A percentile compares a stretch with the other conserved stretches of the same genome.
Evolutionary conservation across 2,329 filamentous ascomycete genomes (phyloP).

Genomic region (Colletotrichum sp.): DNA sequence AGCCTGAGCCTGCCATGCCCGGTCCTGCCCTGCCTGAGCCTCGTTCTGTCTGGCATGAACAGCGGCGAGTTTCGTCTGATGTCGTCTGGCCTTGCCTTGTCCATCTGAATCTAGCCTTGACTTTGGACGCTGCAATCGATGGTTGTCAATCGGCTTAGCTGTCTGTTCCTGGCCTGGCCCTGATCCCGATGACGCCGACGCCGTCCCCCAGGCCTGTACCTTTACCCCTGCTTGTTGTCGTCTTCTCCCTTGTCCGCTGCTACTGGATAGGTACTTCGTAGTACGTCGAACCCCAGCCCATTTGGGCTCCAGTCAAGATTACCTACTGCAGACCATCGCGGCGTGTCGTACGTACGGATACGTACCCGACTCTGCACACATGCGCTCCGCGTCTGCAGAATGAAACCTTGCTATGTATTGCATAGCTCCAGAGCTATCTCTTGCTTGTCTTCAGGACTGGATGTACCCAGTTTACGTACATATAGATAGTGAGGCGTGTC

Average conservation of each 20-base stretch:
- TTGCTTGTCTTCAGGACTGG: not conserved
- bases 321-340: not conserved
- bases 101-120: not conserved
- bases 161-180: not conserved
- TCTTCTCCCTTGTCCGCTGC: not conserved
- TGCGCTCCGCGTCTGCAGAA: not conserved
- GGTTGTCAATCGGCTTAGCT: not conserved
- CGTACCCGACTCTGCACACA: not conserved
- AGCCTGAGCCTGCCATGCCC: not conserved
- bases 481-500: not conserved
- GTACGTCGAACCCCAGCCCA: not conserved
- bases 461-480: not conserved
- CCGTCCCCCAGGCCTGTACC: not conserved
- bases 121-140: not conserved
- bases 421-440: not conserved
- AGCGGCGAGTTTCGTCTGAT: not conserved
- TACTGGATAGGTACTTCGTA: too few relatives aligned
- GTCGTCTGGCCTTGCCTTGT: not conserved
- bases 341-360: not conserved
- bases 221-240: not conserved
- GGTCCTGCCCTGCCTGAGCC: not conserved
- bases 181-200: not conserved
- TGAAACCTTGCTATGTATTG: not conserved
- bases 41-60: not conserved
- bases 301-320: conserved; percentile 8